Percentiles rank a stretch among this genome's conserved stretches.
Evolutionary conservation across 352 stramenopile species (phyloP).

Genomic region (Pythium apleroticum): DNA sequence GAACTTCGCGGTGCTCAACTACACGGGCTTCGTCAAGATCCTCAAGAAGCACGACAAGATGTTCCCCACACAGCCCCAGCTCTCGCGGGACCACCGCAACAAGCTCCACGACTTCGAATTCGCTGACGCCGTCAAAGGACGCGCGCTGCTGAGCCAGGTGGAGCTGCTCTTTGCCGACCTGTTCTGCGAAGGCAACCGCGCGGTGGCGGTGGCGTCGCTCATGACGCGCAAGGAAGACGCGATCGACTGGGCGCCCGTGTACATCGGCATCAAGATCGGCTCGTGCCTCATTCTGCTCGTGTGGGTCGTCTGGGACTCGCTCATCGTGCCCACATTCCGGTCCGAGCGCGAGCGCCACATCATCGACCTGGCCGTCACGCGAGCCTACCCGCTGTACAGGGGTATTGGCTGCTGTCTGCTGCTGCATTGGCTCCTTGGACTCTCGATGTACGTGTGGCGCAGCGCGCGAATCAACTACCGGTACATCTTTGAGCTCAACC

Average conservation of each 20-base stretch:
- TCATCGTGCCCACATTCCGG: slow-evolving; percentile 78
- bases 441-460: slow-evolving; percentile 91
- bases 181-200: slow-evolving; percentile 74
- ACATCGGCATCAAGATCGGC: slow-evolving; percentile 83
- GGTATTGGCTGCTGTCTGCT: slow-evolving; percentile 93
- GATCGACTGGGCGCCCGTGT: slow-evolving; percentile 81
- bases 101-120: slow-evolving; percentile 64
- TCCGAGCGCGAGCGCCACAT: slow-evolving; percentile 65
- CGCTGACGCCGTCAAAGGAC: slow-evolving; percentile 50
- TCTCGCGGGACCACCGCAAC: slow-evolving; percentile 38
- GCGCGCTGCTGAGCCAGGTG: slow-evolving; percentile 50
- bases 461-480: slow-evolving; percentile 85
- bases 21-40: slow-evolving; percentile 98
- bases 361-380: slow-evolving; percentile 74
- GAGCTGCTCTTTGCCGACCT: slow-evolving; percentile 68
- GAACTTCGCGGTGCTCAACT: slow-evolving; percentile 98
- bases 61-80: slow-evolving; percentile 42
- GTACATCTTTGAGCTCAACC: slow-evolving; percentile 92
- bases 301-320: slow-evolving; percentile 96
- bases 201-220: slow-evolving; percentile 73
- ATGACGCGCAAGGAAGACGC: slow-evolving; percentile 77
- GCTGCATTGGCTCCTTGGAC: slow-evolving; percentile 95
- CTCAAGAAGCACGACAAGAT: slow-evolving; percentile 97
- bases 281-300: slow-evolving; percentile 77
- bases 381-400: slow-evolving; percentile 94